Evolutionary conservation across 176 grass and related monocot species (phyloP).

Genomic region (Oryza glumipatula): DNA sequence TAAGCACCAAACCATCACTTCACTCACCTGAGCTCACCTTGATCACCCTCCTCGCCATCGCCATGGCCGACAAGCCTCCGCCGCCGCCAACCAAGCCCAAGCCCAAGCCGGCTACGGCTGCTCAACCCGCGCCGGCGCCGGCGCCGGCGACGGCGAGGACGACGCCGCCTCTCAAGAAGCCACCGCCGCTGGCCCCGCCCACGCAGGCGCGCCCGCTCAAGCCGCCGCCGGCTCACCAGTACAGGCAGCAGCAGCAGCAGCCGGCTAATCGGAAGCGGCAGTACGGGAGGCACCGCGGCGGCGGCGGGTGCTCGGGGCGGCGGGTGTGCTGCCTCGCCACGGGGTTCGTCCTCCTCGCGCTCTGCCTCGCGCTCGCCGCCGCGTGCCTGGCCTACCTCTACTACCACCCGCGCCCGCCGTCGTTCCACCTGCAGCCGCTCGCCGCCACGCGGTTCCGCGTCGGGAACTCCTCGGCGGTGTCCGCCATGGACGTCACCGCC

Average conservation of each 20-base stretch:
- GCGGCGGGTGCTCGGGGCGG: conserved; percentile 46
- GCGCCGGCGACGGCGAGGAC: not conserved
- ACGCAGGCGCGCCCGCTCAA: conserved; percentile 51
- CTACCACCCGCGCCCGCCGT: conserved; percentile 71
- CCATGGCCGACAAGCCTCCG: conserved; percentile 53
- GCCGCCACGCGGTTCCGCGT: conserved; percentile 51
- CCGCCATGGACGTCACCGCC: conserved; percentile 55
- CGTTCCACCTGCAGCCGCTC: conserved; percentile 71
- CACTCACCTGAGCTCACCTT: conserved; percentile 27
- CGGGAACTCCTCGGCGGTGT: conserved; percentile 35
- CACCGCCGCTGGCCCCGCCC: conserved; percentile 45
- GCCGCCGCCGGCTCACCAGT: conserved; percentile 53
- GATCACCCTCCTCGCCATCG: conserved; percentile 1
- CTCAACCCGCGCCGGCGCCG: not conserved
- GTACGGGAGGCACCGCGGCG: conserved; percentile 4
- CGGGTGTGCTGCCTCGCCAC: conserved; percentile 55
- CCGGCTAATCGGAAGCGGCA: conserved; percentile 10
- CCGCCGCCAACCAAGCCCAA: conserved; percentile 28
- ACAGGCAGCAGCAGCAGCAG: conserved; percentile 17
- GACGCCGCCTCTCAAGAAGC: conserved; percentile 46
- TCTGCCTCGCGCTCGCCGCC: conserved; percentile 54
- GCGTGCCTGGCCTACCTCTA: conserved; percentile 80
- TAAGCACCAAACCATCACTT: conserved; percentile 52
- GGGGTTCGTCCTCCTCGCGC: conserved; percentile 39
- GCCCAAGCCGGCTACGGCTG: conserved; percentile 10